Conservation (phyloP, 257 asterid species). For the Dorcoceras hygrometricum region DNA sequence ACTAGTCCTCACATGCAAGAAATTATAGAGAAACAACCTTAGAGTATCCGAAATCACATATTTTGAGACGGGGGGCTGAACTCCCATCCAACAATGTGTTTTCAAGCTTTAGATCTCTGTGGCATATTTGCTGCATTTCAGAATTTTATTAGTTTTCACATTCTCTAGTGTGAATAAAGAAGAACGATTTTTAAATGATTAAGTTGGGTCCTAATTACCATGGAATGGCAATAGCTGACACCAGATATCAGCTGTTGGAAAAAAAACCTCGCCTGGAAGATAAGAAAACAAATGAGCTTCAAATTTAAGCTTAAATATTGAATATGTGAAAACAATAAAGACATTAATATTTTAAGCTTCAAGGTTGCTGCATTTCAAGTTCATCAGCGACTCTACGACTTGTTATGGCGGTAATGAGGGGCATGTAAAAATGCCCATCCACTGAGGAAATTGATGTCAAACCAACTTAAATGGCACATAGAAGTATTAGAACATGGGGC, state of each 20-base stretch:
- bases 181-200: not conserved
- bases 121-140: conserved; percentile 52
- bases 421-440: not conserved
- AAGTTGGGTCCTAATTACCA: conserved; percentile 23
- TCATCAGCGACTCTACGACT: not conserved
- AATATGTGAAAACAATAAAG: not conserved
- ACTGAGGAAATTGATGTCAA: not conserved
- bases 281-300: not conserved
- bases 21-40: conserved; percentile 30
- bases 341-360: not conserved
- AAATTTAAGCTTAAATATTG: not conserved
- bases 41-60: conserved; percentile 56
- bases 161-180: not conserved
- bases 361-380: not conserved
- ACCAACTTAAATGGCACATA: not conserved
- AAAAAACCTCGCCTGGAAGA: conserved; percentile 43
- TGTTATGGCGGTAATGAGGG: not conserved
- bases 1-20: not conserved
- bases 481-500: not conserved
- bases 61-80: conserved; percentile 44
- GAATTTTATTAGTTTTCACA: not conserved
- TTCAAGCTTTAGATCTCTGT: conserved; percentile 54
- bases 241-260: conserved; percentile 52
- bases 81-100: conserved; percentile 48
- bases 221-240: conserved; percentile 53